Evolutionary conservation across 305 asterid species (phyloP).

Genomic region (Ilex paraguariensis): DNA sequence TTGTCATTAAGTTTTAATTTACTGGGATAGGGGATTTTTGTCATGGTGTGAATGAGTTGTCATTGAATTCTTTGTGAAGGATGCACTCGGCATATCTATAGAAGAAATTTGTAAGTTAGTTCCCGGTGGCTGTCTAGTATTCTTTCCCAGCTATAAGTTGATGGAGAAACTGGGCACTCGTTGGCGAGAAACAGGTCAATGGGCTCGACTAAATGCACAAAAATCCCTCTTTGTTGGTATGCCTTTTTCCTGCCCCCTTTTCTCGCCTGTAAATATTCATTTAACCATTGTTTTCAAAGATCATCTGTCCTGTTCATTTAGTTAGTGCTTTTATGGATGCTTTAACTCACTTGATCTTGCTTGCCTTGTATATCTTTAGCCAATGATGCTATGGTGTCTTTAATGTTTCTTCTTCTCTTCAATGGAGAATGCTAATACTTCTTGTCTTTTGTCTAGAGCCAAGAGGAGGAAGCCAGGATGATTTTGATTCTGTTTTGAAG

Average conservation of each 20-base stretch:
- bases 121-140: slow-evolving; percentile 93
- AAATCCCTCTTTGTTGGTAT: slow-evolving; percentile 84
- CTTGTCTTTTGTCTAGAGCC: slow-evolving; percentile 56
- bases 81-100: slow-evolving; percentile 73
- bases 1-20: slow-evolving; percentile 7
- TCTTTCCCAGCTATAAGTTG: slow-evolving; percentile 96
- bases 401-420: background rate
- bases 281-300: background rate
- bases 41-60: slow-evolving; percentile 10
- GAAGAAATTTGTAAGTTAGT: slow-evolving; percentile 84
- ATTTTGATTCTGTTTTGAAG: slow-evolving; percentile 64
- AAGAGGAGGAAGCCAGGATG: slow-evolving; percentile 80
- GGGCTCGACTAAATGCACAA: slow-evolving; percentile 78
- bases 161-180: slow-evolving; percentile 80
- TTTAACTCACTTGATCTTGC: slow-evolving; percentile 1
- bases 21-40: slow-evolving; percentile 8
- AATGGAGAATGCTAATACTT: slow-evolving; percentile 7
- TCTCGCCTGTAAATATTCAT: no score
- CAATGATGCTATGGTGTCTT: slow-evolving; percentile 10
- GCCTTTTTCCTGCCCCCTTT: slow-evolving; percentile 8
- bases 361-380: slow-evolving; percentile 5
- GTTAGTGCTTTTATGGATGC: background rate
- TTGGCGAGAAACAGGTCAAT: slow-evolving; percentile 93
- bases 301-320: background rate
- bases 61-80: slow-evolving; percentile 46